Evolutionary conservation across 148 eudicot species (phyloP).

Genomic region (Vaccinium vitisidaea): DNA sequence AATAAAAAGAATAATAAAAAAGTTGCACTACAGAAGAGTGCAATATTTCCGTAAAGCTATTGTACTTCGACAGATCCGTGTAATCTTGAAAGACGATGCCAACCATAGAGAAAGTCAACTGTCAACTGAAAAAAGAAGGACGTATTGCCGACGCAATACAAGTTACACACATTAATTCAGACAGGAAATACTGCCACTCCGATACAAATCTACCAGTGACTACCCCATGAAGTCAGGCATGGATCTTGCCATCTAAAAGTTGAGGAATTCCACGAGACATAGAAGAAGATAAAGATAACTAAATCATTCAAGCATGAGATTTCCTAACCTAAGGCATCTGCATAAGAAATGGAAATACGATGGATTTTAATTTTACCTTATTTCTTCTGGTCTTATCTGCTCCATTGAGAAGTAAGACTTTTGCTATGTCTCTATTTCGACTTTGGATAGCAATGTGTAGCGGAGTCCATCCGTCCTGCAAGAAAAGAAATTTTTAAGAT

Average conservation of each 20-base stretch:
- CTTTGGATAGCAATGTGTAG: conserved; percentile 89
- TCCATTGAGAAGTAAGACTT: conserved; percentile 73
- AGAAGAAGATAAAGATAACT: neutral
- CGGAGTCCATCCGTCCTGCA: conserved; percentile 96
- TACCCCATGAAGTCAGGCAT: neutral
- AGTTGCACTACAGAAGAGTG: neutral
- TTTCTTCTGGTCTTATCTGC: conserved; percentile 77
- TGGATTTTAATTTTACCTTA: conserved; percentile 42
- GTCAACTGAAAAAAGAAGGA: neutral
- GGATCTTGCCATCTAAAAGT: neutral
- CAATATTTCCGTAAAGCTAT: neutral
- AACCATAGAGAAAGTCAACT: neutral
- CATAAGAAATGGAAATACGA: neutral
- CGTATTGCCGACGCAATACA: neutral
- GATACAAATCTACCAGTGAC: neutral
- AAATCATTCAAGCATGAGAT: neutral
- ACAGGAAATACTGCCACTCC: neutral
- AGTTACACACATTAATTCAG: neutral
- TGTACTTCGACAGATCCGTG: neutral
- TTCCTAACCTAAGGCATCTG: neutral
- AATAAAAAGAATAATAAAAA: neutral
- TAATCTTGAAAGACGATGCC: neutral
- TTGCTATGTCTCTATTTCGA: conserved; percentile 81
- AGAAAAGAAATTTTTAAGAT: neutral
- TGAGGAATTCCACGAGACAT: neutral